Evolutionary conservation across 345 rosid species (phyloP).

Genomic region (Raphanus sativus): DNA sequence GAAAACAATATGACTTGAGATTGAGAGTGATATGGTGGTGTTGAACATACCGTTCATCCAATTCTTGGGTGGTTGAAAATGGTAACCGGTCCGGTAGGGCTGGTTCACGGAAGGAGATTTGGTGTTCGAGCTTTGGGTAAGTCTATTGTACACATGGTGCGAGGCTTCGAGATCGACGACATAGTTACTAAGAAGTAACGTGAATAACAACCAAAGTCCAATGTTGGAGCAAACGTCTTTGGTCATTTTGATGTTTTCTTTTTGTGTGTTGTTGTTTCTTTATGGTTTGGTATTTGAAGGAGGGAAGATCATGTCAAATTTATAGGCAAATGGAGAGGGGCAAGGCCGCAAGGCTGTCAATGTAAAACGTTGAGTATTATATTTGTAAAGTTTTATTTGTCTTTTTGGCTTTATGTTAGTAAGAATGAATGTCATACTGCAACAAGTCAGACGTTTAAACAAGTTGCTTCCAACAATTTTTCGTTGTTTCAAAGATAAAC

Average conservation of each 20-base stretch:
- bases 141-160: conserved; percentile 41
- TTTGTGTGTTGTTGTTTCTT: background rate
- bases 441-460: conserved; percentile 19
- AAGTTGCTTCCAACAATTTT: conserved; percentile 13
- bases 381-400: background rate
- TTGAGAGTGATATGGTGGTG: background rate
- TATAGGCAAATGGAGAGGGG: conserved; percentile 34
- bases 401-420: background rate
- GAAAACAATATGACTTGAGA: background rate
- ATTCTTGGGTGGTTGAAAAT: conserved; percentile 71
- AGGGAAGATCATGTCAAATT: conserved; percentile 14
- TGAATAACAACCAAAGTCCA: conserved; percentile 36
- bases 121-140: conserved; percentile 23
- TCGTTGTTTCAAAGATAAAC: background rate
- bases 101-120: conserved; percentile 38
- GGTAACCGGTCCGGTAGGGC: conserved; percentile 65
- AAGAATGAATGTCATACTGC: conserved; percentile 7
- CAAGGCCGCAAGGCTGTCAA: conserved; percentile 32
- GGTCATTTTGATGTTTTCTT: conserved; percentile 28
- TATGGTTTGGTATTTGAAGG: background rate
- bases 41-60: conserved; percentile 67
- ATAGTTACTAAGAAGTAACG: conserved; percentile 45
- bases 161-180: conserved; percentile 53
- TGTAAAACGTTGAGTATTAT: conserved; percentile 13
- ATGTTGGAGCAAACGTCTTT: conserved; percentile 28